Base-by-base conservation (phyloP, 306 rosid genomes). In the Quercus engelmannii region DNA sequence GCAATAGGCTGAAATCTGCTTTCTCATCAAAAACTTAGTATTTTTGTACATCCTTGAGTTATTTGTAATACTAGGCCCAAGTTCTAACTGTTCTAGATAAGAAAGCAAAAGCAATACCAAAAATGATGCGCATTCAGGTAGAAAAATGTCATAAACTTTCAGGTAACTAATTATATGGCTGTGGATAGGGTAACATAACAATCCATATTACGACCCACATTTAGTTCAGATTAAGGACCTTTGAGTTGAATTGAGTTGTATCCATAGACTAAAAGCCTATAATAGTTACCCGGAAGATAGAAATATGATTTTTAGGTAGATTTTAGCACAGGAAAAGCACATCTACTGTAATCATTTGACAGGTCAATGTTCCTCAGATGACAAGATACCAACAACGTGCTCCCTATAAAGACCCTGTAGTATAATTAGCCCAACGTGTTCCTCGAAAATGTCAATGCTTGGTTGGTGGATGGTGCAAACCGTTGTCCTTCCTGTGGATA, bases 391-490 rank as follows among this genome's bases (percentile, higher is more conserved):
- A 62, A 62, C 11, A 25, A 5, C 14, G 28, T 5, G 38, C 69
- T 62, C n/a, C 41, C 38, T 62, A 62, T 14, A 62, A 62, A 62
- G 15, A 25, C n/a, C 35, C 8, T 26, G 33, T 26, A 62, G 69
- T 4, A 14, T 62, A 62, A 26, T 62, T 33, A 23, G 41, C 17
- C 33, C 69, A 1, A 20, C n/a, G n/a, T n/a, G n/a, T n/a, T n/a
- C 86, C 82, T 92, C 97, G 51, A 92, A 92, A 73, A 92, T 89
- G 79, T 87, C 94, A 9, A 90, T 92, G 81, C 97, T 92, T 78
- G 94, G 94, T 71, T 92, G 97, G 79, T 92, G 93, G 75, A 92
- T 90, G 52, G 97, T 92, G 88, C 97, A 92, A 81, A 92, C 93
- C 0, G 85, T 88, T 20, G 97, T 88, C 82, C 97, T 88, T 52